Conservation (phyloP, 2,329 filamentous ascomycete species). For the Fusarium sp. region DNA sequence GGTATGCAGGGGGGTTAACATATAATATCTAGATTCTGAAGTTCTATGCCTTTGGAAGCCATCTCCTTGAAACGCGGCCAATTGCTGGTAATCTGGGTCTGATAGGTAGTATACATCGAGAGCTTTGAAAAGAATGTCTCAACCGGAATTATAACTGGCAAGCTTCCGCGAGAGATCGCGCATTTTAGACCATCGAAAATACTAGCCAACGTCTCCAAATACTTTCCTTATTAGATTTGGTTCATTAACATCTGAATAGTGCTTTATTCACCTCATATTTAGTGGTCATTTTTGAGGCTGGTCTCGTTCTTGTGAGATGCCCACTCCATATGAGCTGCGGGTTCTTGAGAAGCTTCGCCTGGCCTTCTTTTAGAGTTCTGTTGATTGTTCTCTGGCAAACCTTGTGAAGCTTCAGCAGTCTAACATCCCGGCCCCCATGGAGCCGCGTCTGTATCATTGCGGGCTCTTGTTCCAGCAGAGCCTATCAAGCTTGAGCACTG, state of each 20-base stretch:
- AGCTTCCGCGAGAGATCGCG: background rate
- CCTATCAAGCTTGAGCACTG: slow-evolving; percentile 34
- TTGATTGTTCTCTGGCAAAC: background rate
- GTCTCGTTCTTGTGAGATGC: background rate
- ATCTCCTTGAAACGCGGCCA: background rate
- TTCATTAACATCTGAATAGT: background rate
- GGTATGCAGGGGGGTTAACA: background rate
- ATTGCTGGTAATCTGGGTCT: background rate
- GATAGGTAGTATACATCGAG: background rate
- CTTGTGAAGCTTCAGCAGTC: background rate
- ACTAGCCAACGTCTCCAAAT: background rate
- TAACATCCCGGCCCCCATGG: slow-evolving; percentile 13
- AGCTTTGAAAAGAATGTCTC: too few species aligned
- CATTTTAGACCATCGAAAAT: background rate
- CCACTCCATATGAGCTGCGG: background rate
- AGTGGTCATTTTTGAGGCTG: background rate
- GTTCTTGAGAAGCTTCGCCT: background rate
- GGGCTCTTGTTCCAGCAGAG: slow-evolving; percentile 34
- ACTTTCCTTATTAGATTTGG: background rate
- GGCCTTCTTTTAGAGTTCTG: background rate
- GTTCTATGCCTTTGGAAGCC: background rate
- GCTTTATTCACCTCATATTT: background rate
- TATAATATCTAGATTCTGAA: background rate
- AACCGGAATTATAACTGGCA: background rate
- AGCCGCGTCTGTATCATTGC: slow-evolving; percentile 13